Conservation (phyloP, 2,329 filamentous ascomycete genomes). For the Chaetothyriales sp. region DNA sequence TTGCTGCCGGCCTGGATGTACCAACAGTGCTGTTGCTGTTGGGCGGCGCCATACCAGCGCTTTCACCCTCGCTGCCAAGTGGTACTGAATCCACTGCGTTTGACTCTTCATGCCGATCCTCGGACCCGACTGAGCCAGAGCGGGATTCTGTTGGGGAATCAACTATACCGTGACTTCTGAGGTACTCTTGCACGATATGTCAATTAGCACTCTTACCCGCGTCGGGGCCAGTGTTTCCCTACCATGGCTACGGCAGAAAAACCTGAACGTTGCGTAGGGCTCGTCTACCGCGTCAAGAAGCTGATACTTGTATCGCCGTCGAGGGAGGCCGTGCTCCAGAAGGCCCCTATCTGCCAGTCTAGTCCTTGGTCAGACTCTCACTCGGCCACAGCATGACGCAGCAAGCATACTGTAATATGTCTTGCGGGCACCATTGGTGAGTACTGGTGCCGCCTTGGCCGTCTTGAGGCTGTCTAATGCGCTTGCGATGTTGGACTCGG, state of each 20-base stretch:
- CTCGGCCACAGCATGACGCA: background rate
- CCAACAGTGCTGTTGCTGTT: too few species aligned
- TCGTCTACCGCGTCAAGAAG: slow-evolving; percentile 35
- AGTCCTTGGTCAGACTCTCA: background rate
- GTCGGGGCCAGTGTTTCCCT: background rate
- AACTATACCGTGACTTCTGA: background rate
- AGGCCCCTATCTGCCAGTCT: slow-evolving; percentile 14
- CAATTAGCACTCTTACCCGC: too few species aligned
- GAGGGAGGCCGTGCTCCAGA: slow-evolving; percentile 11
- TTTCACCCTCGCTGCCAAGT: too few species aligned
- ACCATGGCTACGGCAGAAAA: slow-evolving; percentile 12
- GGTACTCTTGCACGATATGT: background rate
- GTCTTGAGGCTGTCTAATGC: slow-evolving; percentile 5
- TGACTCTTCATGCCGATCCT: background rate
- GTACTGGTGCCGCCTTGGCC: slow-evolving; percentile 2
- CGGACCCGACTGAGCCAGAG: background rate
- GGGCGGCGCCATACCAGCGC: too few species aligned
- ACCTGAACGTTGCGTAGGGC: slow-evolving; percentile 34
- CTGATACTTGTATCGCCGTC: slow-evolving; percentile 31
- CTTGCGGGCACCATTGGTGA: slow-evolving; percentile 2
- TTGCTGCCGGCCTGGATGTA: too few species aligned
- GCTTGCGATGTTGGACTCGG: slow-evolving; percentile 12
- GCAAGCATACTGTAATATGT: slow-evolving; percentile 6
- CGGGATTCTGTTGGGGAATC: background rate
- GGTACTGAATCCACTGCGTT: too few species aligned